phyloP scores from a whole-genome alignment of 2,329 filamentous ascomycete species.

The Calonectria honghensis region DNA sequence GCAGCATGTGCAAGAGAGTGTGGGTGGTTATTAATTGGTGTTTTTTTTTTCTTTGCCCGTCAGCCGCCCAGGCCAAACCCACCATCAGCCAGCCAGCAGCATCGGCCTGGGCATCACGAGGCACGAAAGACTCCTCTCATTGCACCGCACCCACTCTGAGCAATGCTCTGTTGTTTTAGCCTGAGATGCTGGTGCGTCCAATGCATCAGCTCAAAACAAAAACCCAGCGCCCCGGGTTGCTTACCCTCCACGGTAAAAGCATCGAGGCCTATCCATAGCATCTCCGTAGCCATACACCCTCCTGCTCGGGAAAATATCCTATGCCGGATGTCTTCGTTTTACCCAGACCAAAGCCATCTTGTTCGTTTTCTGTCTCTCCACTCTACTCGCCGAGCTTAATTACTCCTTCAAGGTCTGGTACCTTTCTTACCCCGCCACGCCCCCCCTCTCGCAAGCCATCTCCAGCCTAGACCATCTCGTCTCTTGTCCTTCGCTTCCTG shows the following conservation, averaged over 20 bases:
- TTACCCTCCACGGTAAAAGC: not conserved
- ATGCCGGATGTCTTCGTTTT: constrained; percentile 21
- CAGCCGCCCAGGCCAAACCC: constrained; percentile 16
- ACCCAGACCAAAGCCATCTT: constrained; percentile 5
- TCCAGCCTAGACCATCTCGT: constrained; percentile 31
- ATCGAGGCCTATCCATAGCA: constrained; percentile 19
- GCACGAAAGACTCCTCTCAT: constrained; percentile 34
- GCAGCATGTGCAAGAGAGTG: constrained; percentile 22
- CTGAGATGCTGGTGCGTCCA: constrained; percentile 9
- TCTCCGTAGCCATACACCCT: constrained; percentile 18
- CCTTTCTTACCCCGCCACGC: constrained; percentile 30
- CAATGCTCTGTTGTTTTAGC: constrained; percentile 27
- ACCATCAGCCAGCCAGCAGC: constrained; percentile 33
- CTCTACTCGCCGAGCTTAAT: constrained; percentile 17
- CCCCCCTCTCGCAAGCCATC: constrained; percentile 33
- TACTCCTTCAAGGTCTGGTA: constrained; percentile 8
- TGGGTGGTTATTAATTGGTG: constrained; percentile 26
- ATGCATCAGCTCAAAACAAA: not conserved
- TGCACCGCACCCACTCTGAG: constrained; percentile 24
- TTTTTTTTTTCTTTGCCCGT: constrained; percentile 14
- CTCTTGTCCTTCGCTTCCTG: constrained; percentile 22
- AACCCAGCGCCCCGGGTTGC: constrained; percentile 11
- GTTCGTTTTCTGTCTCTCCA: constrained; percentile 24
- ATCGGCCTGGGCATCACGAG: constrained; percentile 38
- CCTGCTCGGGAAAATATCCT: constrained; percentile 13